Conservation (phyloP, 2,329 filamentous ascomycete species). For the Lecanicillium sp. region DNA sequence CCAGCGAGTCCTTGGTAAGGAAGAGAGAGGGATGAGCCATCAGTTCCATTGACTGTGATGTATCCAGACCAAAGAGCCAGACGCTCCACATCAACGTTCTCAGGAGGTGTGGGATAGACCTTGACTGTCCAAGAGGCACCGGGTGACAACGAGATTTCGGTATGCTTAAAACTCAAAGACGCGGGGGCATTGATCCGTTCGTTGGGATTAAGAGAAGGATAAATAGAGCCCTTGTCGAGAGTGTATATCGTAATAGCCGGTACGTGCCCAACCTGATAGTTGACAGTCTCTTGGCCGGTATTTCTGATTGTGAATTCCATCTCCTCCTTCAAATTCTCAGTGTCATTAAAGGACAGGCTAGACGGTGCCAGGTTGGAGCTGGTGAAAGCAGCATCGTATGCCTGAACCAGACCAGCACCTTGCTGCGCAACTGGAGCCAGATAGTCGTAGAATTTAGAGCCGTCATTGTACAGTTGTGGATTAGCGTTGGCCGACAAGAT, state of each 20-base stretch:
- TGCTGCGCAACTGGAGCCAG: slow-evolving; percentile 50
- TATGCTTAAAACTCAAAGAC: slow-evolving; percentile 30
- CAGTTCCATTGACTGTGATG: slow-evolving; percentile 28
- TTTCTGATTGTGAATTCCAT: slow-evolving; percentile 49
- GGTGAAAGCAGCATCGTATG: slow-evolving; percentile 41
- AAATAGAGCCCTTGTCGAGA: slow-evolving; percentile 21
- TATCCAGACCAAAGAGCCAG: slow-evolving; percentile 35
- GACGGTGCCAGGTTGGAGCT: slow-evolving; percentile 38
- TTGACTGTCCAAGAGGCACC: slow-evolving; percentile 34
- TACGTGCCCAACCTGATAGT: slow-evolving; percentile 42
- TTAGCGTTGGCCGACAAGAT: slow-evolving; percentile 41
- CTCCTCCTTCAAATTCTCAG: slow-evolving; percentile 39
- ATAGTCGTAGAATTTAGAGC: slow-evolving; percentile 22
- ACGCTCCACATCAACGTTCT: slow-evolving; percentile 20
- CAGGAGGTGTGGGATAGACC: slow-evolving; percentile 39
- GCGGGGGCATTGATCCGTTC: slow-evolving; percentile 31
- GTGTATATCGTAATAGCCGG: slow-evolving; percentile 47
- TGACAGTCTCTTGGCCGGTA: slow-evolving; percentile 35
- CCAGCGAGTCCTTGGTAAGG: slow-evolving; percentile 26
- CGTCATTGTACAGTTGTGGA: slow-evolving; percentile 39
- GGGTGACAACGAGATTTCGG: slow-evolving; percentile 33
- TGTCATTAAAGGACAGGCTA: slow-evolving; percentile 50
- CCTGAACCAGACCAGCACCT: slow-evolving; percentile 45
- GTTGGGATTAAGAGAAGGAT: slow-evolving; percentile 35
- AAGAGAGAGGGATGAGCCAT: slow-evolving; percentile 20